A percentile compares a stretch with the other conserved stretches of the same genome.
Conservation (phyloP, 169 alveolate species). For the Plasmodium gonderi region DNA sequence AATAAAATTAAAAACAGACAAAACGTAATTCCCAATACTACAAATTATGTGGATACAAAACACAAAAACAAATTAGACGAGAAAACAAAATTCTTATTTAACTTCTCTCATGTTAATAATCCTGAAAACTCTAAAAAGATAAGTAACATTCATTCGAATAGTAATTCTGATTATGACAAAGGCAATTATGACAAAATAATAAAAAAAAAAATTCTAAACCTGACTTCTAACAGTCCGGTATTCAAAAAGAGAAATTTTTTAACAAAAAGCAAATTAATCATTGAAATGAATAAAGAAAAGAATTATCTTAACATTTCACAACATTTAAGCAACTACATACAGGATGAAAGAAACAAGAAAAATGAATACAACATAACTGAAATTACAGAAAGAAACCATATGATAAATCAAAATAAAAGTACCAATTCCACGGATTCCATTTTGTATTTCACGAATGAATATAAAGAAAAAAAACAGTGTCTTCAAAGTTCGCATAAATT, state of each 20-base stretch:
- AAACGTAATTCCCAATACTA: not conserved
- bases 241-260: not conserved
- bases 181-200: not conserved
- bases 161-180: not conserved
- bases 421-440: not conserved
- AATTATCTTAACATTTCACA: constrained; percentile 7
- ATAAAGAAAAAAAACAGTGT: constrained; percentile 18
- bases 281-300: constrained; percentile 5
- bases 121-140: constrained; percentile 1
- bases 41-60: not conserved
- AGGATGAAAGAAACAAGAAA: not conserved
- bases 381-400: not conserved
- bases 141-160: not conserved
- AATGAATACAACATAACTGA: not conserved
- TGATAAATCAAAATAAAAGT: not conserved
- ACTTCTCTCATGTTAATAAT: not conserved
- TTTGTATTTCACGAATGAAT: not conserved
- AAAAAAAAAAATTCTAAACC: not conserved
- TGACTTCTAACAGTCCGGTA: not conserved
- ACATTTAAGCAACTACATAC: not conserved
- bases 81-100: not conserved
- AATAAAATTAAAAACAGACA: not conserved
- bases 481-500: not conserved
- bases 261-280: not conserved
- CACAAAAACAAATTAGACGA: not conserved